Evolutionary conservation across 352 stramenopile species (phyloP).

Genomic region (Phytophthora pluvialis): DNA sequence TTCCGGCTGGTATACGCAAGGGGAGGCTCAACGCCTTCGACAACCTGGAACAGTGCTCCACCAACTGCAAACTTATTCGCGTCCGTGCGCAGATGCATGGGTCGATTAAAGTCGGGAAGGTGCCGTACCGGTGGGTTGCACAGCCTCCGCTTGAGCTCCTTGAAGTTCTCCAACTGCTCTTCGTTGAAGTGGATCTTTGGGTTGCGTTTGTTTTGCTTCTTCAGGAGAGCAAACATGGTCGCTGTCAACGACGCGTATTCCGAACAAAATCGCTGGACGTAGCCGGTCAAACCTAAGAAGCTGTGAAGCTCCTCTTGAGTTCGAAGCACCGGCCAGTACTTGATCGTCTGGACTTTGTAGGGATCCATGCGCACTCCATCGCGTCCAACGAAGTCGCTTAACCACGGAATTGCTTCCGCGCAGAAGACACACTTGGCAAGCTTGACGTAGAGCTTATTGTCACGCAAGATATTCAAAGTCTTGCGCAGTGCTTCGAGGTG

Average conservation of each 20-base stretch:
- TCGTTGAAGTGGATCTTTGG: too few relatives aligned
- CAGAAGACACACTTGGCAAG: conserved; percentile 10
- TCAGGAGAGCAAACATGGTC: background rate
- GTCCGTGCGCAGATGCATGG: background rate
- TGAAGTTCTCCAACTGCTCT: too few relatives aligned
- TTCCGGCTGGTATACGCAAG: too few relatives aligned
- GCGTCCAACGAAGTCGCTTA: conserved; percentile 3
- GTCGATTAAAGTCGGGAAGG: background rate
- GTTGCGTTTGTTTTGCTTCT: background rate
- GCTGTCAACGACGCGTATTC: background rate
- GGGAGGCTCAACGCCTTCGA: too few relatives aligned
- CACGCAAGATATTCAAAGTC: conserved; percentile 5
- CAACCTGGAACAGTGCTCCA: too few relatives aligned
- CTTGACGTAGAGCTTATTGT: conserved; percentile 13
- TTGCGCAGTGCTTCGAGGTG: background rate
- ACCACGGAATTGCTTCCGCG: conserved; percentile 2
- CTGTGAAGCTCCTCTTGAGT: conserved; percentile 13
- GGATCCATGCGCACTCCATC: background rate
- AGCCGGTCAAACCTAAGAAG: background rate
- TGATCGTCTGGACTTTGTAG: conserved; percentile 9
- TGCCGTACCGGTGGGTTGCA: too few relatives aligned
- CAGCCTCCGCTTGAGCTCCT: too few relatives aligned
- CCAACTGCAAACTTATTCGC: too few relatives aligned
- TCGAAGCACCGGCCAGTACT: background rate
- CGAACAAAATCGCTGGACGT: background rate